These are phyloP conservation scores for Wickerhamomyces subpelliculosus DNA, from an alignment of 805 yeast genomes.

Conservation along the genomic window DNA sequence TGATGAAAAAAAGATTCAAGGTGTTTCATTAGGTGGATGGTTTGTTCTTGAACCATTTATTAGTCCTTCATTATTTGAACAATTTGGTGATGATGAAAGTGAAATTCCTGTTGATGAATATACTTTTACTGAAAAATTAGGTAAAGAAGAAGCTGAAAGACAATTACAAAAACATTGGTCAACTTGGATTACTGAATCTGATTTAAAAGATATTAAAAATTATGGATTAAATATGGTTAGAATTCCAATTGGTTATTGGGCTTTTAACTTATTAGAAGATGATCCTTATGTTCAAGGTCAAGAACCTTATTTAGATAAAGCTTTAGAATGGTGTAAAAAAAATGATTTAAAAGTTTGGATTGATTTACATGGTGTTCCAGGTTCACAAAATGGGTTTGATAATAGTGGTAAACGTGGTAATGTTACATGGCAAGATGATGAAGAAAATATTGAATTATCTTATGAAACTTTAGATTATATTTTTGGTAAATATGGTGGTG, in stretches of 20 bases:
- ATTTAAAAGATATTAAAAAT: constrained; percentile 41
- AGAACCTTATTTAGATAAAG: constrained; percentile 53
- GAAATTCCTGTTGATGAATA: constrained; percentile 56
- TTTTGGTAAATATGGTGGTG: constrained; percentile 44
- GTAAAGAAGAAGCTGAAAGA: constrained; percentile 34
- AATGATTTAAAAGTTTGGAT: constrained; percentile 62
- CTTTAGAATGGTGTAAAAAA: constrained; percentile 59
- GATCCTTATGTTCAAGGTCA: constrained; percentile 70
- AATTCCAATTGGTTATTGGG: constrained; percentile 81
- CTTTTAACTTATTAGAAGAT: constrained; percentile 31
- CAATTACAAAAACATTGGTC: constrained; percentile 49
- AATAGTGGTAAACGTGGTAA: constrained; percentile 59
- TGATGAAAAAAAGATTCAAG: constrained; percentile 20
- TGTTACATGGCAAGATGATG: constrained; percentile 34
- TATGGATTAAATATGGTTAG: constrained; percentile 66
- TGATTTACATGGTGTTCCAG: constrained; percentile 78
- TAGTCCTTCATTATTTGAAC: constrained; percentile 53
- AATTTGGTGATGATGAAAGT: constrained; percentile 25
- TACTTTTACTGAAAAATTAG: constrained; percentile 41
- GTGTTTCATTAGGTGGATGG: constrained; percentile 68
- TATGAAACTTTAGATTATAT: constrained; percentile 42
- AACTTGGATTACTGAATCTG: constrained; percentile 51
- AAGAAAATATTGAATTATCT: constrained; percentile 40
- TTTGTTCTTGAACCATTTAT: constrained; percentile 64
- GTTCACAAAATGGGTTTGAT: constrained; percentile 83